These are phyloP conservation scores for Tulasnella calospora DNA, from an alignment of 768 basidiomycete species.

Conservation along the genomic window DNA sequence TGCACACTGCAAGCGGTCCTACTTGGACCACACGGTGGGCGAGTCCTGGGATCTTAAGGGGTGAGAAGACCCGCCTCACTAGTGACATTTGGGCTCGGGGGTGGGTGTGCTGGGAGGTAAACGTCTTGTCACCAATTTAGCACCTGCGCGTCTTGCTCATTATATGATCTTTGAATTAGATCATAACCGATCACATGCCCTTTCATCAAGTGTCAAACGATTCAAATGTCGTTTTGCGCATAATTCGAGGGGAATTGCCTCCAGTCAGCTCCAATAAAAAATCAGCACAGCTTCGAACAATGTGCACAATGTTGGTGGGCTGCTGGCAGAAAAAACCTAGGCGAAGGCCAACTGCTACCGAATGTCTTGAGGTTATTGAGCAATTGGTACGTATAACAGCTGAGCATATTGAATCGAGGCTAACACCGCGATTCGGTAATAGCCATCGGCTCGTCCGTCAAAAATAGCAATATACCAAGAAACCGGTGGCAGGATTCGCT, in stretches of 20 bases:
- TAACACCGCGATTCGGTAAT: not conserved
- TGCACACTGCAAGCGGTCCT: not conserved
- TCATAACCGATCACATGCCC: not conserved
- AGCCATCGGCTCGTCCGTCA: not conserved
- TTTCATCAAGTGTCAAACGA: not conserved
- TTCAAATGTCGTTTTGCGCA: not conserved
- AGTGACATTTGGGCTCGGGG: not conserved
- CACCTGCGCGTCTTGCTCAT: no score
- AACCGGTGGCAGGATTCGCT: not conserved
- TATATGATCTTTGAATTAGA: not conserved
- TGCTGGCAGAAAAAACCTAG: not conserved
- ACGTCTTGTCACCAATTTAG: not conserved
- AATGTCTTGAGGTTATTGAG: not conserved
- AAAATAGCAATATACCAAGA: not conserved
- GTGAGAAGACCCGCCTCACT: not conserved
- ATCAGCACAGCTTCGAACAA: not conserved
- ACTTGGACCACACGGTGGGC: not conserved
- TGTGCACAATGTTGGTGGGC: not conserved
- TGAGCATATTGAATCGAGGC: not conserved
- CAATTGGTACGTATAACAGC: not conserved
- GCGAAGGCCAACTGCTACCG: not conserved
- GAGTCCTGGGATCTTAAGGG: not conserved
- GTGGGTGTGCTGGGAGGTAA: not conserved
- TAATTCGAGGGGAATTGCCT: not conserved
- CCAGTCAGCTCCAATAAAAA: not conserved